Percentiles rank a stretch among this genome's conserved stretches.
phyloP scores from a whole-genome alignment of 2,329 filamentous ascomycete species.

The Dactylellina cionopaga region DNA sequence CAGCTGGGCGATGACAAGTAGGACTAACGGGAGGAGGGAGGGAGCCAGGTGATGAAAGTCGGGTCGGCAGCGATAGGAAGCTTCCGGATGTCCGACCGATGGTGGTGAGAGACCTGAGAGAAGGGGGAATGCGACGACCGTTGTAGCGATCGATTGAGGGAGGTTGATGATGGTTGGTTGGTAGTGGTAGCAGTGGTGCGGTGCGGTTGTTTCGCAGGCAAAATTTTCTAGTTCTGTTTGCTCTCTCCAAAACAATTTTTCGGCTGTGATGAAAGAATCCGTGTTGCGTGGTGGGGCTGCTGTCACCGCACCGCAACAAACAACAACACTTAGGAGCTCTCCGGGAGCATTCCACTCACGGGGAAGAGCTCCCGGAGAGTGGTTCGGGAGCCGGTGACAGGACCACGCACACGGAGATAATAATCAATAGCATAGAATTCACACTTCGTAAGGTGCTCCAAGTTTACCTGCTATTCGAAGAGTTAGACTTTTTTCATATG shows the following conservation, averaged over 20 bases:
- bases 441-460: too few relatives aligned
- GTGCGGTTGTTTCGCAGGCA: constrained; percentile 42
- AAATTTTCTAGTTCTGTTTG: constrained; percentile 36
- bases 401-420: too few relatives aligned
- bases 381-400: too few relatives aligned
- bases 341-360: too few relatives aligned
- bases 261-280: too few relatives aligned
- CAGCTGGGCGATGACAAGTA: neutral
- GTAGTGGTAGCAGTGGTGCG: constrained; percentile 5
- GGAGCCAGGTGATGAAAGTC: constrained; percentile 4
- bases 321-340: too few relatives aligned
- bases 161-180: neutral
- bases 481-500: too few relatives aligned
- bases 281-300: too few relatives aligned
- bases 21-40: constrained; percentile 21
- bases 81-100: constrained; percentile 20
- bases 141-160: constrained; percentile 19
- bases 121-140: constrained; percentile 10
- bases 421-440: too few relatives aligned
- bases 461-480: too few relatives aligned
- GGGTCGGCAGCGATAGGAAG: constrained; percentile 33
- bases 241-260: too few relatives aligned
- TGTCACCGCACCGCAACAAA: neutral
- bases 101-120: neutral
- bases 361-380: too few relatives aligned